Conservation (phyloP, 208 protist genomes). For the Crithidia sp. region DNA sequence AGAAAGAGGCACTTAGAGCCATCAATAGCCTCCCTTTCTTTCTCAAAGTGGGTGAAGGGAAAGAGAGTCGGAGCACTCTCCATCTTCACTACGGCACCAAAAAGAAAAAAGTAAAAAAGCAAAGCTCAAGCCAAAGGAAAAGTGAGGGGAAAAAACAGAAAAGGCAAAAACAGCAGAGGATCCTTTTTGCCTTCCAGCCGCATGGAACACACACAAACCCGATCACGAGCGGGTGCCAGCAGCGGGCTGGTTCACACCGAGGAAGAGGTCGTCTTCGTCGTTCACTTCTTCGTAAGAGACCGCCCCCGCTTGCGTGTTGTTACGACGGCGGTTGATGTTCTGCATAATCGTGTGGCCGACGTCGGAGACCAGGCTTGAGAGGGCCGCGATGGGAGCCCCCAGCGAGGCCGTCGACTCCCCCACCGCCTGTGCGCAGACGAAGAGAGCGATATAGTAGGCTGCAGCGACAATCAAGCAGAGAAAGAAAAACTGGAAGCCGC, state of each 20-base stretch:
- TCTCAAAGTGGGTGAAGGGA: neutral
- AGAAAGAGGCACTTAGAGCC: neutral
- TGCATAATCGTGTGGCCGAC: conserved; percentile 28
- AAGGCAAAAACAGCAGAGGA: too few relatives aligned
- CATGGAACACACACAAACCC: too few relatives aligned
- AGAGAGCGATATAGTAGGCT: conserved; percentile 65
- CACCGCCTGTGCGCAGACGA: conserved; percentile 53
- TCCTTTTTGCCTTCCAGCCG: too few relatives aligned
- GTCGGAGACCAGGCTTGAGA: conserved; percentile 17
- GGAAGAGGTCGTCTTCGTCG: conserved; percentile 27
- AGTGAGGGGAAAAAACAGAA: too few relatives aligned
- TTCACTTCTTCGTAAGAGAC: conserved; percentile 28
- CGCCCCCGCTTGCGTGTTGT: conserved; percentile 23
- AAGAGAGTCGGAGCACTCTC: neutral
- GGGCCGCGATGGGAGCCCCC: conserved; percentile 39
- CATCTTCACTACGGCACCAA: too few relatives aligned
- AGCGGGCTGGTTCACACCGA: conserved; percentile 30
- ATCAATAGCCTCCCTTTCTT: neutral
- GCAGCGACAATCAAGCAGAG: conserved; percentile 43
- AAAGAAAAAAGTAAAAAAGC: too few relatives aligned
- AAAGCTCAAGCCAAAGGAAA: too few relatives aligned
- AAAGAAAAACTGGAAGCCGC: conserved; percentile 51
- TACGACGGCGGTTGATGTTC: conserved; percentile 36
- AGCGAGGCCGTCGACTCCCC: conserved; percentile 59
- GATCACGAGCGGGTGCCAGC: conserved; percentile 9